Percentiles rank a stretch among this genome's conserved stretches.
These are phyloP conservation scores for Sclerotinia subarctica DNA, from an alignment of 2,329 filamentous ascomycete genomes.

Conservation along the genomic window DNA sequence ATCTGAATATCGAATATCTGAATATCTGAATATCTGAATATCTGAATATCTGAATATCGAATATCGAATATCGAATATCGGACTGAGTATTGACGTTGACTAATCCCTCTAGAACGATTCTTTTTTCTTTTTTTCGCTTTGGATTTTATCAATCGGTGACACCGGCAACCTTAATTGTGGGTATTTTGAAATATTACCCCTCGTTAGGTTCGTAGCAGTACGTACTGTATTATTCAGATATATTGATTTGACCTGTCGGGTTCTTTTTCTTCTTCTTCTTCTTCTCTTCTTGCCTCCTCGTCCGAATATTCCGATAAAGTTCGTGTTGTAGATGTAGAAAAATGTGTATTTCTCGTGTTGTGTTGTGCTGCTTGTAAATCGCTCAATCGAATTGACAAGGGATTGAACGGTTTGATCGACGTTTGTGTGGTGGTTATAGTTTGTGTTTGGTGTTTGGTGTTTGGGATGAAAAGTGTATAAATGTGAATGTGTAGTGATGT, in stretches of 20 bases:
- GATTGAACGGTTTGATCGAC: no score
- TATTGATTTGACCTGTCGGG: neutral
- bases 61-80: no score
- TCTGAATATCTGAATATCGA: no score
- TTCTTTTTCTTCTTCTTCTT: neutral
- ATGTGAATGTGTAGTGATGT: no score
- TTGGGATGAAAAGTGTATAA: neutral
- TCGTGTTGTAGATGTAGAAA: no score
- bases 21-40: no score
- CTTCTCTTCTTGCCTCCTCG: neutral
- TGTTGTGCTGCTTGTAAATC: no score
- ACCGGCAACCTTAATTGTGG: slow-evolving; percentile 8
- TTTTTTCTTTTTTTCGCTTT: neutral
- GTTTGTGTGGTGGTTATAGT: no score
- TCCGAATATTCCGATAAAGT: no score
- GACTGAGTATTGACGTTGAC: neutral
- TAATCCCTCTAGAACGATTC: neutral
- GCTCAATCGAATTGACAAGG: no score
- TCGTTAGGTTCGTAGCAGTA: neutral
- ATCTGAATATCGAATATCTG: no score
- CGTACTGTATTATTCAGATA: neutral
- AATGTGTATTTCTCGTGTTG: no score
- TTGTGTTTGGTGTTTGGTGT: neutral
- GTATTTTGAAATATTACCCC: neutral
- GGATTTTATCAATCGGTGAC: neutral